Evolutionary conservation across 192 early-diverging fungal genomes (phyloP).

Genomic region (Coemansia sp.): DNA sequence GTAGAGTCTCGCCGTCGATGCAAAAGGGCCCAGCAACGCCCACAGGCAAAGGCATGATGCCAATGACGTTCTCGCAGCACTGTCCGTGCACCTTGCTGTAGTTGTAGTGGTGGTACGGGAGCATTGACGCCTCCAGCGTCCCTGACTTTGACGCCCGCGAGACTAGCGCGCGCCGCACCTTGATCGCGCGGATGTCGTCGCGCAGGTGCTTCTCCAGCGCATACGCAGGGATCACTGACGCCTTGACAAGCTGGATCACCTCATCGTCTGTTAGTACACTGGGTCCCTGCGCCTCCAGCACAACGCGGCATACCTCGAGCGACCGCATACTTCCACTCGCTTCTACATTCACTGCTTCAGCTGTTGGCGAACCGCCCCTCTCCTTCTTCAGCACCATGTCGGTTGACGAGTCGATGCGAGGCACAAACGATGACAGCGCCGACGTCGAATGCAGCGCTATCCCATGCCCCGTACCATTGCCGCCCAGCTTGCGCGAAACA

Average conservation of each 20-base stretch:
- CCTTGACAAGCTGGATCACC: slow-evolving; percentile 66
- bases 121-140: slow-evolving; percentile 61
- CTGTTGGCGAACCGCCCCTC: neutral
- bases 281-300: slow-evolving; percentile 39
- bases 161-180: slow-evolving; percentile 75
- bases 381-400: slow-evolving; percentile 49
- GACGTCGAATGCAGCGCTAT: slow-evolving; percentile 46
- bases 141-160: slow-evolving; percentile 65
- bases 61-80: slow-evolving; percentile 96
- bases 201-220: slow-evolving; percentile 83
- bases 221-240: slow-evolving; percentile 75
- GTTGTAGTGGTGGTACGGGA: slow-evolving; percentile 85
- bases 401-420: slow-evolving; percentile 41
- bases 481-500: slow-evolving; percentile 19
- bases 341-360: neutral
- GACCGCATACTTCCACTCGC: slow-evolving; percentile 17
- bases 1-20: slow-evolving; percentile 76
- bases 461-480: slow-evolving; percentile 19
- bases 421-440: slow-evolving; percentile 39
- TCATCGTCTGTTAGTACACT: slow-evolving; percentile 70
- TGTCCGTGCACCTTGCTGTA: slow-evolving; percentile 85
- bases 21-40: slow-evolving; percentile 87
- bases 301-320: slow-evolving; percentile 44
- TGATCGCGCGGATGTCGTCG: slow-evolving; percentile 81
- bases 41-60: slow-evolving; percentile 87